These are phyloP conservation scores for Isatis tinctoria DNA, from an alignment of 345 rosid species.

Conservation along the genomic window DNA sequence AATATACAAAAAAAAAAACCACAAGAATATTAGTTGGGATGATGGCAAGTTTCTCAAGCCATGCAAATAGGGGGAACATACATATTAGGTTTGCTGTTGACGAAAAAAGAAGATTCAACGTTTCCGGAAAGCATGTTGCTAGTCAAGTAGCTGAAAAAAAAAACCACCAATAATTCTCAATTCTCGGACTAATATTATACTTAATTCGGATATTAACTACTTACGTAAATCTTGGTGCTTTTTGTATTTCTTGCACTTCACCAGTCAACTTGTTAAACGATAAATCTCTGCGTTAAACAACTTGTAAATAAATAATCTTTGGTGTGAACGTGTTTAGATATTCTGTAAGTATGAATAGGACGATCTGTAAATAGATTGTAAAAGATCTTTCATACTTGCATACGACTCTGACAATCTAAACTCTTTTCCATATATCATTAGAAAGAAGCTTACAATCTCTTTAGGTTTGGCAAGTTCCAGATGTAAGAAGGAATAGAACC, in stretches of 20 bases:
- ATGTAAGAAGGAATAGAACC: conserved; percentile 23
- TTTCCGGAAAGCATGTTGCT: conserved; percentile 26
- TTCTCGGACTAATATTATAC: background rate
- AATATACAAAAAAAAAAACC: background rate
- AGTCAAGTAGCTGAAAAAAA: conserved; percentile 12
- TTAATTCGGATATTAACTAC: background rate
- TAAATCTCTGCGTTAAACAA: conserved; percentile 15
- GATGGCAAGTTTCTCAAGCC: background rate
- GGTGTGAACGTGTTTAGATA: background rate
- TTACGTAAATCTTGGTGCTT: conserved; percentile 16
- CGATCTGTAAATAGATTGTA: too few relatives aligned
- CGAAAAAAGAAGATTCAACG: background rate
- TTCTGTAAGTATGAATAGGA: too few relatives aligned
- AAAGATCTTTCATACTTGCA: background rate
- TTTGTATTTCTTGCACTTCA: background rate
- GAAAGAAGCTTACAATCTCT: background rate
- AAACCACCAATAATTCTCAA: background rate
- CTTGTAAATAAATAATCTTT: background rate
- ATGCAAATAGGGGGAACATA: background rate
- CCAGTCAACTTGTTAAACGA: conserved; percentile 26
- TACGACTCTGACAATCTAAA: background rate
- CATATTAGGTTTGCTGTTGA: conserved; percentile 8
- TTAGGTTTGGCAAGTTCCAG: background rate
- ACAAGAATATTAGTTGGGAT: background rate
- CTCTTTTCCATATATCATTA: background rate